Evolutionary conservation across 2,329 filamentous ascomycete genomes (phyloP).

Genomic region (Pseudogymnoascus sp.): DNA sequence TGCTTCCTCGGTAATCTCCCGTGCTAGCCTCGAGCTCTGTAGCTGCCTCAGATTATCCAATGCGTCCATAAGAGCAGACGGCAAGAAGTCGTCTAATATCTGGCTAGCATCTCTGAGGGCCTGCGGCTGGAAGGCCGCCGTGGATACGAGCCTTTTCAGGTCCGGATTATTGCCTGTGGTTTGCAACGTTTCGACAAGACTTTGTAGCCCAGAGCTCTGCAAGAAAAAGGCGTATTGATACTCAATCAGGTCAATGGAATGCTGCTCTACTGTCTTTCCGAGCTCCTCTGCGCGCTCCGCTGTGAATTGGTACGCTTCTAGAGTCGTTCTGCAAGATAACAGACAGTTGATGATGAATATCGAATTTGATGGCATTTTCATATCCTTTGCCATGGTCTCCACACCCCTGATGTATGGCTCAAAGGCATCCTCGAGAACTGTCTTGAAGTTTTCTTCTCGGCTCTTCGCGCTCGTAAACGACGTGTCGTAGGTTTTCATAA

Average conservation of each 20-base stretch:
- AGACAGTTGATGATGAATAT: conserved; percentile 72
- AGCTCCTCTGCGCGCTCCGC: conserved; percentile 48
- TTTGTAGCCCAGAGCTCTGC: conserved; percentile 63
- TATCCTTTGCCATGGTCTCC: conserved; percentile 56
- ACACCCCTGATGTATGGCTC: conserved; percentile 80
- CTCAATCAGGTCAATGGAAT: conserved; percentile 52
- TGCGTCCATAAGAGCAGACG: conserved; percentile 87
- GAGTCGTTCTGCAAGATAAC: conserved; percentile 46
- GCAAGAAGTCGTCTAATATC: conserved; percentile 80
- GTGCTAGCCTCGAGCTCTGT: conserved; percentile 63
- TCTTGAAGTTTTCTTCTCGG: conserved; percentile 63
- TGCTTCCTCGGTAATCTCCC: conserved; percentile 73
- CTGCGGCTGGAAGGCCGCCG: conserved; percentile 53
- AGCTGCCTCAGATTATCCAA: conserved; percentile 71
- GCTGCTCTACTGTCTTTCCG: conserved; percentile 46
- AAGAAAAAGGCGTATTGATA: conserved; percentile 69
- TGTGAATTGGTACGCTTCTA: conserved; percentile 59
- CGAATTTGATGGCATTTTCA: conserved; percentile 52
- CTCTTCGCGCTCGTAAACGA: conserved; percentile 58
- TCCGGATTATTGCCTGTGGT: conserved; percentile 22
- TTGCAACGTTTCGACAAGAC: conserved; percentile 51
- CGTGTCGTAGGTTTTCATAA: conserved; percentile 82
- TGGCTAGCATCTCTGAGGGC: conserved; percentile 63
- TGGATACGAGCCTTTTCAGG: conserved; percentile 44
- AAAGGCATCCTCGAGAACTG: conserved; percentile 69